Conservation (phyloP, 495 filamentous ascomycete species). For the Daldinia caldariorum region DNA sequence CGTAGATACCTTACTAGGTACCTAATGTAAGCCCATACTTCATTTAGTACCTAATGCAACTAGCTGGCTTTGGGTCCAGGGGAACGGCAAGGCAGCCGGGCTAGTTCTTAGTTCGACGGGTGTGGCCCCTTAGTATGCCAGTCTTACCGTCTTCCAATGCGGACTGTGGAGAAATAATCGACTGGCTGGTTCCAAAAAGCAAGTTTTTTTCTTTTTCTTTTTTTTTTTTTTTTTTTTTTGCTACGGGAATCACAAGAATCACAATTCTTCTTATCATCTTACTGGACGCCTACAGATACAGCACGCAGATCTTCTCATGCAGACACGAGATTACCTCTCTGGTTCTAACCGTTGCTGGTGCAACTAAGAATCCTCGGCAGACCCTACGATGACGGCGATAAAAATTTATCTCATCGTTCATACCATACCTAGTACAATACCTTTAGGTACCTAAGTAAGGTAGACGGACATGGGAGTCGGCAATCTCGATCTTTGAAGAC, state of each 20-base stretch:
- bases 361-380: slow-evolving; percentile 30
- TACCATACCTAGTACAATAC: not conserved
- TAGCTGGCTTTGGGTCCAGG: slow-evolving; percentile 8
- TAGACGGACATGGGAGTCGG: not conserved
- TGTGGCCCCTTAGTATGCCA: not conserved
- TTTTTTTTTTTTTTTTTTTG: too few relatives aligned
- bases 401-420: slow-evolving; percentile 3
- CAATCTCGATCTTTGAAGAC: slow-evolving; percentile 36
- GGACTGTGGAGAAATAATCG: slow-evolving; percentile 27
- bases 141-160: not conserved
- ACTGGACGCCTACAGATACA: slow-evolving; percentile 37
- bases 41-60: slow-evolving; percentile 26
- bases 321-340: slow-evolving; percentile 37
- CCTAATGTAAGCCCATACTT: slow-evolving; percentile 11
- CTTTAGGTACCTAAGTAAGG: too few relatives aligned
- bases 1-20: too few relatives aligned
- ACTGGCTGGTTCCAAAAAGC: slow-evolving; percentile 24
- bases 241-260: slow-evolving; percentile 29
- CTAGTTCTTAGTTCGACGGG: slow-evolving; percentile 10
- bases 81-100: slow-evolving; percentile 23
- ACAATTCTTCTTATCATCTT: slow-evolving; percentile 22
- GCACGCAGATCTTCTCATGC: slow-evolving; percentile 39
- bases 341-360: slow-evolving; percentile 22
- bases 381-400: slow-evolving; percentile 27
- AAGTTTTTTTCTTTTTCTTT: too few relatives aligned